These are phyloP conservation scores for Candida sp. DNA, from an alignment of 1,139 yeast genomes.

Conservation along the genomic window DNA sequence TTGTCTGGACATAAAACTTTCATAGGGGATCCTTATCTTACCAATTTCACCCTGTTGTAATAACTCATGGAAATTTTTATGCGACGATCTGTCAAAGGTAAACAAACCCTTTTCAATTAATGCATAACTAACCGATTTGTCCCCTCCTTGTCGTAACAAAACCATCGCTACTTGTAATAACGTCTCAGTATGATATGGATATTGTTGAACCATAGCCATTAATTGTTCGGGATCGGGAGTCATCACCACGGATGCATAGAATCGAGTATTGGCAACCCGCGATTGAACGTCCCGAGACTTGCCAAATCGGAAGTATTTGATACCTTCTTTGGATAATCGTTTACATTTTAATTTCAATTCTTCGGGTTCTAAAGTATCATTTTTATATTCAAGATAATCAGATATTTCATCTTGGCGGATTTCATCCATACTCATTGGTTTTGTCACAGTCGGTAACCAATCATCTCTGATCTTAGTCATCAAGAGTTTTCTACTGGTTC, in stretches of 20 bases:
- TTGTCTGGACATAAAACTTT: constrained; percentile 70
- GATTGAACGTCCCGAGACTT: constrained; percentile 39
- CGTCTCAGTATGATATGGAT: constrained; percentile 77
- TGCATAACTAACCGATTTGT: constrained; percentile 65
- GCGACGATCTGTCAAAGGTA: constrained; percentile 64
- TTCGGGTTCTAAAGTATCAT: constrained; percentile 23
- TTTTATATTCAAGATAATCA: constrained; percentile 38
- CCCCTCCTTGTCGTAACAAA: constrained; percentile 71
- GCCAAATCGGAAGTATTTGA: constrained; percentile 52
- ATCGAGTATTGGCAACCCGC: constrained; percentile 52
- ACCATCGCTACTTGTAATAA: constrained; percentile 79
- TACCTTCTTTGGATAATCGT: constrained; percentile 45
- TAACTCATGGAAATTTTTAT: constrained; percentile 37
- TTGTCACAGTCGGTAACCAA: constrained; percentile 71
- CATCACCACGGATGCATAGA: constrained; percentile 63
- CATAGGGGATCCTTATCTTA: constrained; percentile 70
- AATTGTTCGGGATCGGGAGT: constrained; percentile 72
- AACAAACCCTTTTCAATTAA: constrained; percentile 74
- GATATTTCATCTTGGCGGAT: constrained; percentile 34
- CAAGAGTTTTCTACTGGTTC: constrained; percentile 62
- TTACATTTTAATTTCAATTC: constrained; percentile 35
- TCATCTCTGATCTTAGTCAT: constrained; percentile 77
- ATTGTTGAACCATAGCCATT: constrained; percentile 49
- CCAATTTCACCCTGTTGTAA: constrained; percentile 55
- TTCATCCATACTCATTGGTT: constrained; percentile 64